Percentiles rank a stretch among this genome's conserved stretches.
These are phyloP conservation scores for Phytophthora ramorum DNA, from an alignment of 352 stramenopile genomes.

Conservation along the genomic window DNA sequence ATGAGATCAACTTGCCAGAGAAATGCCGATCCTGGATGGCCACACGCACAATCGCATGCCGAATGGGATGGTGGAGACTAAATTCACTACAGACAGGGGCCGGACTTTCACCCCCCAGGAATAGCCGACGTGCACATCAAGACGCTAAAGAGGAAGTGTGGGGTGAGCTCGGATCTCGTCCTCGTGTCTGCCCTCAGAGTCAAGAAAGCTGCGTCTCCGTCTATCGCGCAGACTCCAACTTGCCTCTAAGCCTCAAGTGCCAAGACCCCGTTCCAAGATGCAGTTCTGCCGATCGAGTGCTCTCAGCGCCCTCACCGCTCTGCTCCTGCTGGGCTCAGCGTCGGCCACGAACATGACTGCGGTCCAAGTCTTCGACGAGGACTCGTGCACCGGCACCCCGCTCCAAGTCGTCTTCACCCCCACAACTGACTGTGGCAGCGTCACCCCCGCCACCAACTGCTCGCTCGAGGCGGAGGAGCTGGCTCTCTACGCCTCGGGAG, in stretches of 20 bases:
- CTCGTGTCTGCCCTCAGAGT: constrained; percentile 1
- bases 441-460: constrained; percentile 2
- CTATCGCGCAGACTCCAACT: constrained; percentile 7
- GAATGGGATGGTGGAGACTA: constrained; percentile 16
- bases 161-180: constrained; percentile 15
- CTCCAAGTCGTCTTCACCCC: constrained; percentile 31
- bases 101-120: background rate
- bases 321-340: constrained; percentile 6
- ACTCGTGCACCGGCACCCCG: constrained; percentile 22
- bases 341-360: constrained; percentile 14
- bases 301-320: background rate
- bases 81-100: background rate
- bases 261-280: constrained; percentile 3
- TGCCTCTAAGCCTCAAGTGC: background rate
- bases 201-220: background rate
- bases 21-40: background rate
- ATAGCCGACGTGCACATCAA: constrained; percentile 9
- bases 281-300: constrained; percentile 11
- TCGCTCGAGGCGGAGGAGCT: constrained; percentile 23
- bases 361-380: constrained; percentile 21
- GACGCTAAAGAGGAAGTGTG: background rate
- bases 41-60: constrained; percentile 20
- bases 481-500: constrained; percentile 24
- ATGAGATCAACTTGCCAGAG: background rate
- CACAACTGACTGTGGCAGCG: constrained; percentile 16